Evolutionary conservation across 2,329 filamentous ascomycete genomes (phyloP).

Genomic region (Neodidymelliopsis sp.): DNA sequence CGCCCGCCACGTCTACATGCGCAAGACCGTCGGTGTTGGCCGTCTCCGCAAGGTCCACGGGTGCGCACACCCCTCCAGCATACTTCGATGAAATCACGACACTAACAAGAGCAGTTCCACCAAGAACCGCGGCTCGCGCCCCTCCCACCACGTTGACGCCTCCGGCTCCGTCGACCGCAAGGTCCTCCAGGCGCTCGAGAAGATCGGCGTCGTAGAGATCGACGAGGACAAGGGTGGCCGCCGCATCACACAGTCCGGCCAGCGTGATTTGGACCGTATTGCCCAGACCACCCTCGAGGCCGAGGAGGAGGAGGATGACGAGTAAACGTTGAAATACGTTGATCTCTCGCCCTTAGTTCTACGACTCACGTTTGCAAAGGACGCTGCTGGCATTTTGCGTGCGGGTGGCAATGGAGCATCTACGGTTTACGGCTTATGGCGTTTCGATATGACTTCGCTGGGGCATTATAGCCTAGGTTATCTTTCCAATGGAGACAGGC

Average conservation of each 20-base stretch:
- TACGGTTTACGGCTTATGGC: constrained; percentile 48
- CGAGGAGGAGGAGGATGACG: constrained; percentile 57
- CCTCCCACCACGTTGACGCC: constrained; percentile 94
- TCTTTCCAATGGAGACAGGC: constrained; percentile 42
- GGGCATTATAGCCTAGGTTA: constrained; percentile 44
- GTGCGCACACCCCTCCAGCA: constrained; percentile 25
- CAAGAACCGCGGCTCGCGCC: constrained; percentile 95
- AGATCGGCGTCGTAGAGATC: constrained; percentile 97
- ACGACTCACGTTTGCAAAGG: constrained; percentile 12
- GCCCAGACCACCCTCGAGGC: constrained; percentile 60
- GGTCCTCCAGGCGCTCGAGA: constrained; percentile 96
- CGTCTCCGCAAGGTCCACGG: constrained; percentile 95
- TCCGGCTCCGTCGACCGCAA: constrained; percentile 97
- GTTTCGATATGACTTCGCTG: constrained; percentile 43
- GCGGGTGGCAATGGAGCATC: constrained; percentile 37
- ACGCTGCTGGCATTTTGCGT: constrained; percentile 37
- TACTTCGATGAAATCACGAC: not conserved
- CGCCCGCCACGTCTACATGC: constrained; percentile 98
- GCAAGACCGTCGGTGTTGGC: constrained; percentile 99
- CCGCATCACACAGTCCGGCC: constrained; percentile 96
- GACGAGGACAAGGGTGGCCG: constrained; percentile 99
- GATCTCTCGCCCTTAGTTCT: too few species aligned
- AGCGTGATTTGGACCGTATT: constrained; percentile 94
- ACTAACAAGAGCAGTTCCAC: constrained; percentile 56
- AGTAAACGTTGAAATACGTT: constrained; percentile 45